These are phyloP conservation scores for Phytophthora melonis DNA, from an alignment of 352 stramenopile species.

Conservation along the genomic window DNA sequence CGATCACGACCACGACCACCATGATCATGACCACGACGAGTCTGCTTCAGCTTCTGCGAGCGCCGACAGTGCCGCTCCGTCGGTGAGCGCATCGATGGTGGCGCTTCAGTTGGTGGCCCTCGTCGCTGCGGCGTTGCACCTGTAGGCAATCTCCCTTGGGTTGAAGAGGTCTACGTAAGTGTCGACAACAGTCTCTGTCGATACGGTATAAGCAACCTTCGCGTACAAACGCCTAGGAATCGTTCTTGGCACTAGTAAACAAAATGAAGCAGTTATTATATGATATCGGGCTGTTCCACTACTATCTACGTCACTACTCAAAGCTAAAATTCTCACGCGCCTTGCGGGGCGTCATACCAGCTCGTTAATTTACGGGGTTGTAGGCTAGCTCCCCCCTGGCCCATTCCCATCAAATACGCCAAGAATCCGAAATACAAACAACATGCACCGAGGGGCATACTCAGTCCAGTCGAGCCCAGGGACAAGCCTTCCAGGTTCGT, in stretches of 20 bases:
- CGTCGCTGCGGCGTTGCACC: conserved; percentile 59
- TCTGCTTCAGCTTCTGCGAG: conserved; percentile 13
- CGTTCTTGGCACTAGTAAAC: neutral
- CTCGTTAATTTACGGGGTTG: neutral
- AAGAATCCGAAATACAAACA: conserved; percentile 82
- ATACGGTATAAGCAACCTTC: neutral
- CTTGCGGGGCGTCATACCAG: neutral
- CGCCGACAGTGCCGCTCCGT: conserved; percentile 11
- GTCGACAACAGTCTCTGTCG: neutral
- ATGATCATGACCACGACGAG: conserved; percentile 21
- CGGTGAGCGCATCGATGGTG: conserved; percentile 7
- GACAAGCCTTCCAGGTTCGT: conserved; percentile 68
- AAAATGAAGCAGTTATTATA: neutral
- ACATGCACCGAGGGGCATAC: conserved; percentile 40
- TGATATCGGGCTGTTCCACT: neutral
- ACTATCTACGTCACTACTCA: neutral
- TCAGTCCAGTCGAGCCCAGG: conserved; percentile 44
- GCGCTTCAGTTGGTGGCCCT: conserved; percentile 17
- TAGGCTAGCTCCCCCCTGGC: neutral
- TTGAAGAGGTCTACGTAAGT: neutral
- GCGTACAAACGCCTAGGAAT: neutral
- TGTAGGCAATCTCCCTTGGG: conserved; percentile 12
- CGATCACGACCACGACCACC: conserved; percentile 5
- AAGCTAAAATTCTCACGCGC: neutral
- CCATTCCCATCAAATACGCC: conserved; percentile 50